phyloP scores from a whole-genome alignment of 2,329 filamentous ascomycete species.

The Davidsoniella virescens region DNA sequence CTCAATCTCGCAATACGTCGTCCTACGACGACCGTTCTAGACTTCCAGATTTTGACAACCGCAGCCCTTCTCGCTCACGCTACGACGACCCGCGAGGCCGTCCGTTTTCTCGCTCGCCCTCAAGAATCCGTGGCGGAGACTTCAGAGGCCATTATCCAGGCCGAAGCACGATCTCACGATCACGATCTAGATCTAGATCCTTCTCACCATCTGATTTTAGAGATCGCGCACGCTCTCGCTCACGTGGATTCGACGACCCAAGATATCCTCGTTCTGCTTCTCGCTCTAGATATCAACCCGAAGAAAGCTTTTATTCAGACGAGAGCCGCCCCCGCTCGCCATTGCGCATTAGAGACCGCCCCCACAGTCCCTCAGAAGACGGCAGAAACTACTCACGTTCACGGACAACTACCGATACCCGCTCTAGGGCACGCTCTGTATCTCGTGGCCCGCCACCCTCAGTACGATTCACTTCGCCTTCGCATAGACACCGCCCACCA shows the following conservation, averaged over 20 bases:
- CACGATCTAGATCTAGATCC: not conserved
- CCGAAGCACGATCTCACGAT: not conserved
- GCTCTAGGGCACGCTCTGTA: not conserved
- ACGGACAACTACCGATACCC: too few relatives aligned
- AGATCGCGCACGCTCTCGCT: slow-evolving; percentile 5
- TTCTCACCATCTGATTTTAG: not conserved
- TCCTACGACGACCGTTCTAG: not conserved
- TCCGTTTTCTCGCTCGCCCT: not conserved
- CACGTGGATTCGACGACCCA: not conserved
- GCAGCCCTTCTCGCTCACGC: too few relatives aligned
- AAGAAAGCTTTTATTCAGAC: not conserved
- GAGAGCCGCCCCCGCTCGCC: slow-evolving; percentile 1
- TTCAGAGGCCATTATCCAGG: not conserved
- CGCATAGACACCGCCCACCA: not conserved
- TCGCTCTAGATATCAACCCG: not conserved
- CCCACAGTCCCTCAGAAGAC: not conserved
- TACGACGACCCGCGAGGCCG: not conserved
- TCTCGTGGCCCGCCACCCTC: slow-evolving; percentile 5
- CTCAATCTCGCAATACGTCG: slow-evolving; percentile 1
- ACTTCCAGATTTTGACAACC: not conserved
- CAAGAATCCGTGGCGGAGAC: not conserved
- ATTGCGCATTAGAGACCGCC: not conserved
- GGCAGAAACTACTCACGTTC: not conserved
- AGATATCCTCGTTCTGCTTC: not conserved
- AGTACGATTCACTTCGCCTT: slow-evolving; percentile 5